These are phyloP conservation scores for Xylaria acuta DNA, from an alignment of 495 filamentous ascomycete genomes.

Conservation along the genomic window DNA sequence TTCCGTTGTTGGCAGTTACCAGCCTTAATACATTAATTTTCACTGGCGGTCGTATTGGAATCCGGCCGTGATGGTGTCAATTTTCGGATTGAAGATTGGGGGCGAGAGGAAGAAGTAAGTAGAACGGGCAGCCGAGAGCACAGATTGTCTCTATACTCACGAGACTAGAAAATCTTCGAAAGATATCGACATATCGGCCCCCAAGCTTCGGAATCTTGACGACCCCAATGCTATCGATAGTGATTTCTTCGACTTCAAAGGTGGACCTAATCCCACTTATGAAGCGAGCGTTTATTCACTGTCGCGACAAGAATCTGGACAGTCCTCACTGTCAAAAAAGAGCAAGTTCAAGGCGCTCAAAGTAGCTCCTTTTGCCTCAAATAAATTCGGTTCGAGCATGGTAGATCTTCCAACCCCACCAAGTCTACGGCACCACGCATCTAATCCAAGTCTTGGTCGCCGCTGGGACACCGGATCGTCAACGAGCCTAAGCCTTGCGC, in stretches of 20 bases:
- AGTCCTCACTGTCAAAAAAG: conserved; percentile 23
- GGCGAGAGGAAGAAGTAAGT: conserved; percentile 58
- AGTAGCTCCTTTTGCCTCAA: conserved; percentile 40
- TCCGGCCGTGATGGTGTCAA: conserved; percentile 52
- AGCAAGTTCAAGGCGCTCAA: conserved; percentile 29
- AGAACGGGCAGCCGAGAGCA: neutral
- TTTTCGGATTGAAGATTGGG: conserved; percentile 57
- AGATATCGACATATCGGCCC: conserved; percentile 21
- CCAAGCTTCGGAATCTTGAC: conserved; percentile 16
- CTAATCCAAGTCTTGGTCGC: conserved; percentile 46
- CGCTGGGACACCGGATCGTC: conserved; percentile 39
- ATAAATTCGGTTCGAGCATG: conserved; percentile 48
- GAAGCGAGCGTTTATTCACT: conserved; percentile 19
- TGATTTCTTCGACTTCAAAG: conserved; percentile 13
- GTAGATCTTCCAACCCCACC: conserved; percentile 42
- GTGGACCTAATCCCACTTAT: conserved; percentile 11
- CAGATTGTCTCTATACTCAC: conserved; percentile 26
- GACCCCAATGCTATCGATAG: conserved; percentile 7
- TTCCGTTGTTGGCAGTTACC: neutral
- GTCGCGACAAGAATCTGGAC: conserved; percentile 11
- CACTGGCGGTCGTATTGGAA: too few relatives aligned
- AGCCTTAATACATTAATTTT: neutral
- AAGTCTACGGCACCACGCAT: conserved; percentile 43
- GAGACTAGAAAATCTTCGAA: conserved; percentile 44
- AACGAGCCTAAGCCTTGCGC: conserved; percentile 37